phyloP scores from a whole-genome alignment of 306 rosid genomes.

The Lithocarpus polystachyus region DNA sequence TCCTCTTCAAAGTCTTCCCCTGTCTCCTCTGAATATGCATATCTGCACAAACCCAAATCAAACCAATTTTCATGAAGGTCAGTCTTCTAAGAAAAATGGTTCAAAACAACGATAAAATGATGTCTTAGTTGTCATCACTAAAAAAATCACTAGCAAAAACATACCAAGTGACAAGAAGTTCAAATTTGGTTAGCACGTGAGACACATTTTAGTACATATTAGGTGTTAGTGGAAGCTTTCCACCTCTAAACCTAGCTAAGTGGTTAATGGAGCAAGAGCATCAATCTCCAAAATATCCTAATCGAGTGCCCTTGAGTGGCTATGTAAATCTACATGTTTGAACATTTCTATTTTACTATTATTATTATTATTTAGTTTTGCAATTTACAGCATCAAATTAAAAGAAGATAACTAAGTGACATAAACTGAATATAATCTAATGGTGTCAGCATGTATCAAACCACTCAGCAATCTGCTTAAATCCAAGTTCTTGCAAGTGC shows the following conservation, averaged over 20 bases:
- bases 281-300: too few species aligned
- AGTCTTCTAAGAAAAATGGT: not conserved
- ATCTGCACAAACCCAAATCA: constrained; percentile 33
- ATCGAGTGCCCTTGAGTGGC: too few species aligned
- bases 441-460: not conserved
- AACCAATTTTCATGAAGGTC: not conserved
- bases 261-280: not conserved
- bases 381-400: not conserved
- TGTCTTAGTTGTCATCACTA: not conserved
- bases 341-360: too few species aligned
- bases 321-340: too few species aligned
- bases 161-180: not conserved
- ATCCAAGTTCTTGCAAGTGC: not conserved
- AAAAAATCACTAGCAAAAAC: not conserved
- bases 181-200: not conserved
- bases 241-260: not conserved
- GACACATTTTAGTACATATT: not conserved
- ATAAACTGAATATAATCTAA: not conserved
- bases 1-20: constrained; percentile 65
- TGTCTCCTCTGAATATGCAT: constrained; percentile 62
- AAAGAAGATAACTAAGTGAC: not conserved
- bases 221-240: not conserved
- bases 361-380: too few species aligned
- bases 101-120: not conserved
- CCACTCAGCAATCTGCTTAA: not conserved